Conservation (phyloP, 148 eudicot genomes). For the Vaccinium corymbosum region DNA sequence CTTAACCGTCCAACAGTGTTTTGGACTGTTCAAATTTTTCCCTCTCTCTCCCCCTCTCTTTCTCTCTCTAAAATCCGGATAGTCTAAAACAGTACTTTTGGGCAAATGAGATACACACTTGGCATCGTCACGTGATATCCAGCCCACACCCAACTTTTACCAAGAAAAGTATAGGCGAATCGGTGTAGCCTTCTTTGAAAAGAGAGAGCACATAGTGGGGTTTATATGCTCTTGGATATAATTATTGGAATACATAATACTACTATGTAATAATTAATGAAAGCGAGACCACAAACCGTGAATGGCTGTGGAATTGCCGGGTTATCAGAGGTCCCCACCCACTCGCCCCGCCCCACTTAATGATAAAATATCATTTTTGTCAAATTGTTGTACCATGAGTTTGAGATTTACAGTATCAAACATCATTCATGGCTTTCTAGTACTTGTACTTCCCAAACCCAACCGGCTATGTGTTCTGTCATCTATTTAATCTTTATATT, state of each 20-base stretch:
- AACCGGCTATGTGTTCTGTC: neutral
- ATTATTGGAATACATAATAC: neutral
- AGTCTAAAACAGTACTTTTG: no score
- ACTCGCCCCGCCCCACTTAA: neutral
- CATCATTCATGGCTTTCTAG: neutral
- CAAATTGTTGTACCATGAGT: neutral
- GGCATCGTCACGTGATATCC: no score
- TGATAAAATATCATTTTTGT: neutral
- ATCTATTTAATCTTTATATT: neutral
- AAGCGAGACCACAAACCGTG: constrained; percentile 5
- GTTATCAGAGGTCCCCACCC: neutral
- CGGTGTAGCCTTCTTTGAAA: neutral
- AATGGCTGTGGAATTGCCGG: neutral
- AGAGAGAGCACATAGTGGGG: neutral
- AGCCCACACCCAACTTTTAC: no score
- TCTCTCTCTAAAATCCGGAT: no score
- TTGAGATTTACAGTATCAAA: neutral
- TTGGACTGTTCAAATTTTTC: no score
- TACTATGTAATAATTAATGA: neutral
- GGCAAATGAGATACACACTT: no score
- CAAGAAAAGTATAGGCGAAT: neutral
- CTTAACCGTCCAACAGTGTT: no score
- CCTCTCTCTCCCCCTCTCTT: no score
- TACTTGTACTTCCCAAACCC: neutral
- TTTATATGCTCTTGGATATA: neutral